A percentile compares a stretch with the other conserved stretches of the same genome.
Conservation (phyloP, 192 early-diverging fungal genomes). For the Entomortierella beljakovae region DNA sequence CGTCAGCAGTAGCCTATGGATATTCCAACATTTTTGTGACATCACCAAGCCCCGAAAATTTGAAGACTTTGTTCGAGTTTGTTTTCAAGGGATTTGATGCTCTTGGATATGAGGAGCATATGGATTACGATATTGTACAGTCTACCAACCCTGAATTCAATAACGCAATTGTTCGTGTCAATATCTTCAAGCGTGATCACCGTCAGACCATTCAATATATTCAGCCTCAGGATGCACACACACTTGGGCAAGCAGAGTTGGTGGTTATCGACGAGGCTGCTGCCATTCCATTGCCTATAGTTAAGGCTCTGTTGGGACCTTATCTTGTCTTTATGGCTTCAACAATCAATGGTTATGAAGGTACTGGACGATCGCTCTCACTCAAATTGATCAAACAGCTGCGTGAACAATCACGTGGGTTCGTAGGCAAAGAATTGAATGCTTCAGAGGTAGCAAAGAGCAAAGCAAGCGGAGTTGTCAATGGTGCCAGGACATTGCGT, state of each 20-base stretch:
- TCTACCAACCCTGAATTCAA: constrained; percentile 96
- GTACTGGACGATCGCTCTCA: constrained; percentile 96
- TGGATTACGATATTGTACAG: constrained; percentile 99
- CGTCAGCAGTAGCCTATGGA: constrained; percentile 96
- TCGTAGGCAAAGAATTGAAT: constrained; percentile 61
- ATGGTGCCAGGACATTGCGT: constrained; percentile 79
- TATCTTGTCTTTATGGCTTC: constrained; percentile 99
- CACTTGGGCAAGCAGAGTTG: constrained; percentile 96
- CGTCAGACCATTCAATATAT: constrained; percentile 99
- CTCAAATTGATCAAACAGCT: constrained; percentile 96
- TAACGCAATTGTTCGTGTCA: constrained; percentile 95
- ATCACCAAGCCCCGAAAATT: constrained; percentile 96
- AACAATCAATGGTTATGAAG: constrained; percentile 99
- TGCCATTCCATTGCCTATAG: constrained; percentile 95
- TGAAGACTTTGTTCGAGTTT: constrained; percentile 98
- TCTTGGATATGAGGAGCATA: constrained; percentile 97
- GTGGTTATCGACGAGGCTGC: constrained; percentile 99
- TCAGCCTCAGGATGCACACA: constrained; percentile 93
- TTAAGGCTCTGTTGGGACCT: constrained; percentile 91
- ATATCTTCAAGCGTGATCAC: constrained; percentile 93
- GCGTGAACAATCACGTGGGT: constrained; percentile 90
- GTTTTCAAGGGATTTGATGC: constrained; percentile 98
- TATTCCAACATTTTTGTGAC: constrained; percentile 99
- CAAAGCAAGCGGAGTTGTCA: constrained; percentile 44
- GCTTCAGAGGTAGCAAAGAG: constrained; percentile 57